Percentiles rank a stretch among this genome's conserved stretches.
Conservation (phyloP, 2,329 filamentous ascomycete genomes). For the Ophiostoma ips region DNA sequence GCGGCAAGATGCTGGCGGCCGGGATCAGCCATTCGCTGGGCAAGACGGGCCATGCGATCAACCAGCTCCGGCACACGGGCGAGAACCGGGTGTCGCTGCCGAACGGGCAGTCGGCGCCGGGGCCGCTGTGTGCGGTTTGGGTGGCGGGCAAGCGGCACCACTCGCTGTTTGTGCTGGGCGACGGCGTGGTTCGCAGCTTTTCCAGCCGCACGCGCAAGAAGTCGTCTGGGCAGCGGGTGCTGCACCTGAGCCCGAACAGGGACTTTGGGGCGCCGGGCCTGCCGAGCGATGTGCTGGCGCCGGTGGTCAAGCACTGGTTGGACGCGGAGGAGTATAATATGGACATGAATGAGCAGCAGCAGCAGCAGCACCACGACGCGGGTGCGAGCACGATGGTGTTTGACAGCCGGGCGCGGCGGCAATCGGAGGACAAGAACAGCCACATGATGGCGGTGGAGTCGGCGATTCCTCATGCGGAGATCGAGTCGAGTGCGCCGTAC, state of each 20-base stretch:
- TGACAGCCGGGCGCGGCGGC: slow-evolving; percentile 26
- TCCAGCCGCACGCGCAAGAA: slow-evolving; percentile 42
- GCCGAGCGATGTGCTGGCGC: slow-evolving; percentile 44
- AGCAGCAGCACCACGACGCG: slow-evolving; percentile 39
- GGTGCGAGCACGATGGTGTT: slow-evolving; percentile 41
- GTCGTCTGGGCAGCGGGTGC: slow-evolving; percentile 37
- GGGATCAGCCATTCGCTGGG: slow-evolving; percentile 62
- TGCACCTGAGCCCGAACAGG: slow-evolving; percentile 43
- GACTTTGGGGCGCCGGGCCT: slow-evolving; percentile 54
- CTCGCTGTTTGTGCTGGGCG: slow-evolving; percentile 49
- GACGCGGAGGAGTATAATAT: slow-evolving; percentile 41
- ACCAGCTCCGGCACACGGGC: slow-evolving; percentile 57
- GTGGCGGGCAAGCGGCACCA: slow-evolving; percentile 48
- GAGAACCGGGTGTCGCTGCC: slow-evolving; percentile 64
- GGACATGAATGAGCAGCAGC: slow-evolving; percentile 37
- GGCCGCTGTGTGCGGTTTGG: slow-evolving; percentile 50
- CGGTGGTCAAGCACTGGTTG: slow-evolving; percentile 40
- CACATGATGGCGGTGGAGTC: slow-evolving; percentile 38
- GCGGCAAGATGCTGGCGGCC: slow-evolving; percentile 56
- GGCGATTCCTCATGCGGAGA: slow-evolving; percentile 65
- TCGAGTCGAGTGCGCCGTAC: slow-evolving; percentile 90
- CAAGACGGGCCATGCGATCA: slow-evolving; percentile 56
- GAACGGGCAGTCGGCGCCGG: slow-evolving; percentile 36
- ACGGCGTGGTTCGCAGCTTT: slow-evolving; percentile 53
- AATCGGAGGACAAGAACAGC: slow-evolving; percentile 12